These are phyloP conservation scores for Sporothrix inflata DNA, from an alignment of 2,329 filamentous ascomycete genomes.

Conservation along the genomic window DNA sequence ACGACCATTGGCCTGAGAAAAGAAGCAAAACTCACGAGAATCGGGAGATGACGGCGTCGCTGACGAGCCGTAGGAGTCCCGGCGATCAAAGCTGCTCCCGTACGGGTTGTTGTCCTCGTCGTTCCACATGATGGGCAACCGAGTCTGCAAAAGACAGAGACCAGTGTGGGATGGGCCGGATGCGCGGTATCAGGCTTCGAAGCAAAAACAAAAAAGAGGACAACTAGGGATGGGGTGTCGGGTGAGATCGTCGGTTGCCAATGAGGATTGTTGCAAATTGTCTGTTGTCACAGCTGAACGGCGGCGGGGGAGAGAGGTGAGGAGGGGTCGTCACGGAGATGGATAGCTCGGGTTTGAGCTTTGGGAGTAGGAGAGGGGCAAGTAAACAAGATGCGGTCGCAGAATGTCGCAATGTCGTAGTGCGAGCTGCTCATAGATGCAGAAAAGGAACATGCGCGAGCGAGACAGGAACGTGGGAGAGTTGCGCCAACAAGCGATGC, in stretches of 20 bases:
- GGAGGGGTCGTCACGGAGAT: conserved; percentile 19
- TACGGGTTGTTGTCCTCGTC: conserved; percentile 99
- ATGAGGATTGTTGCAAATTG: background rate
- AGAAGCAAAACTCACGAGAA: conserved; percentile 48
- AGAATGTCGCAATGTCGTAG: background rate
- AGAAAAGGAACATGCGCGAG: background rate
- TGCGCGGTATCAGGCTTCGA: conserved; percentile 6
- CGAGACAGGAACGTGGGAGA: conserved; percentile 14
- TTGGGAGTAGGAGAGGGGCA: background rate
- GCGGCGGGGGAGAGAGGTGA: conserved; percentile 12
- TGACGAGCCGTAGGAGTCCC: conserved; percentile 76
- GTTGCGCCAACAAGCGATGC: conserved; percentile 16
- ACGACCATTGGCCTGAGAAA: background rate
- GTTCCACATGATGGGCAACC: conserved; percentile 78
- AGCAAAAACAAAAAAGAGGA: background rate
- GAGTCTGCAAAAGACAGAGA: background rate
- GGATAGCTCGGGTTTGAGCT: conserved; percentile 18
- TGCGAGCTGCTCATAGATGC: background rate
- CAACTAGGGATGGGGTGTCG: background rate
- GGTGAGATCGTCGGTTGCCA: background rate
- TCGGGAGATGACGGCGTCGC: conserved; percentile 64
- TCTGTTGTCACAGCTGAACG: background rate
- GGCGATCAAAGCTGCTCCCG: conserved; percentile 83
- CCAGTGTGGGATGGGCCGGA: background rate
- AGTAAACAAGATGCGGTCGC: background rate